These are phyloP conservation scores for Trypanosoma mega DNA, from an alignment of 208 protist genomes.

Conservation along the genomic window DNA sequence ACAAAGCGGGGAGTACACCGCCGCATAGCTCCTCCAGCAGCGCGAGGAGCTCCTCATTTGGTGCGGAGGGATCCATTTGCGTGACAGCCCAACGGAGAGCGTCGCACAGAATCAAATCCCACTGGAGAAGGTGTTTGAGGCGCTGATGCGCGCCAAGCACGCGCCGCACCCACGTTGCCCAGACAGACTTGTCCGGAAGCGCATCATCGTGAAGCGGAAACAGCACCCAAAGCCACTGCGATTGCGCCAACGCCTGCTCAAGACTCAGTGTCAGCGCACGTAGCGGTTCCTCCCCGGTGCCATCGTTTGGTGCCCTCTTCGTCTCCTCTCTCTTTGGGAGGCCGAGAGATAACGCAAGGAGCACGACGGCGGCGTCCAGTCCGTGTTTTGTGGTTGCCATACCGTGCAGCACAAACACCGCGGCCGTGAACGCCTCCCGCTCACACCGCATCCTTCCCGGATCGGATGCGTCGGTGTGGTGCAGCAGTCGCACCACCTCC, in stretches of 20 bases:
- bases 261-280: slow-evolving; percentile 2
- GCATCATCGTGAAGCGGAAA: slow-evolving; percentile 44
- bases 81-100: slow-evolving; percentile 44
- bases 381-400: slow-evolving; percentile 54
- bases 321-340: too few relatives aligned
- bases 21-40: slow-evolving; percentile 32
- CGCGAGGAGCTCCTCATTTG: slow-evolving; percentile 15
- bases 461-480: background rate
- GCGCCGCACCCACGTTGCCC: slow-evolving; percentile 45
- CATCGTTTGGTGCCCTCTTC: background rate
- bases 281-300: background rate
- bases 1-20: slow-evolving; percentile 18
- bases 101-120: slow-evolving; percentile 47
- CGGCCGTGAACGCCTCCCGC: slow-evolving; percentile 28
- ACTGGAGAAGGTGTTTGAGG: slow-evolving; percentile 42
- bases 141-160: slow-evolving; percentile 33
- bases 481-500: slow-evolving; percentile 43
- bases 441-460: slow-evolving; percentile 2
- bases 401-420: slow-evolving; percentile 49
- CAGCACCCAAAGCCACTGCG: slow-evolving; percentile 41
- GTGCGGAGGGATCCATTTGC: slow-evolving; percentile 20
- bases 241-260: slow-evolving; percentile 18
- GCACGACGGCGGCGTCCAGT: slow-evolving; percentile 34
- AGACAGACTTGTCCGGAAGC: slow-evolving; percentile 27
- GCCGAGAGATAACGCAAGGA: slow-evolving; percentile 22